Percentiles rank a stretch among this genome's conserved stretches.
These are phyloP conservation scores for Naematelia aurantialba DNA, from an alignment of 768 basidiomycete species.

Conservation along the genomic window DNA sequence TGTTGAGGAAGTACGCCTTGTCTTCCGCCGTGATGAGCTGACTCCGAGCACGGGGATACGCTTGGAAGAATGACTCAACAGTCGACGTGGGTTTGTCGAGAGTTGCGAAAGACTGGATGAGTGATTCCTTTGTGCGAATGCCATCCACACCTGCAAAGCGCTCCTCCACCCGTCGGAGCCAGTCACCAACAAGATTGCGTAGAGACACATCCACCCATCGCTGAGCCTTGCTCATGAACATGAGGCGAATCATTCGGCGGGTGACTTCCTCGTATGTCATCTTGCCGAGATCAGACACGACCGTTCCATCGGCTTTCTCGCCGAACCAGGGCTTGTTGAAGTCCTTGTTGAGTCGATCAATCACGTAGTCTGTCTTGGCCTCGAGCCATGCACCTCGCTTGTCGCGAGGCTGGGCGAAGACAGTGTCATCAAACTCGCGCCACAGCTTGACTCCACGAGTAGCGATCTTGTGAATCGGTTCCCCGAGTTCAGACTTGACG, in stretches of 20 bases:
- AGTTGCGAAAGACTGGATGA: conserved; percentile 74
- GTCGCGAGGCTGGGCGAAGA: conserved; percentile 93
- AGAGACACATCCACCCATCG: conserved; percentile 91
- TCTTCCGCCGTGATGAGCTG: conserved; percentile 92
- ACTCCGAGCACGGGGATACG: conserved; percentile 73
- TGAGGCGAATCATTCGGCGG: conserved; percentile 82
- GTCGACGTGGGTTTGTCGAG: conserved; percentile 71
- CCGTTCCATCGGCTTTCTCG: conserved; percentile 83
- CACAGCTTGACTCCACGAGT: conserved; percentile 94
- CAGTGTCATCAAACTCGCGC: conserved; percentile 96
- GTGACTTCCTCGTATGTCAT: conserved; percentile 99
- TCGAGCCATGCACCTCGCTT: conserved; percentile 84
- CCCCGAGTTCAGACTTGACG: conserved; percentile 93
- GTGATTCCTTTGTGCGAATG: conserved; percentile 68
- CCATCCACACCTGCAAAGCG: conserved; percentile 87
- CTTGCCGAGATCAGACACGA: conserved; percentile 80
- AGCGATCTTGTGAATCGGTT: conserved; percentile 99
- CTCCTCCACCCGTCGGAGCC: conserved; percentile 92
- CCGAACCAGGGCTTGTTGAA: conserved; percentile 86
- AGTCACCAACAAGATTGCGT: conserved; percentile 91
- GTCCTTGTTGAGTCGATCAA: conserved; percentile 86
- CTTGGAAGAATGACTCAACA: conserved; percentile 74
- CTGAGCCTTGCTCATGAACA: conserved; percentile 86
- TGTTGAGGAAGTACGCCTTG: conserved; percentile 90
- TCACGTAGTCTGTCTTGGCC: conserved; percentile 82